Base-by-base conservation (phyloP, 225 moss, liverwort and hornwort genomes). In the Takakia lepidozioides region DNA sequence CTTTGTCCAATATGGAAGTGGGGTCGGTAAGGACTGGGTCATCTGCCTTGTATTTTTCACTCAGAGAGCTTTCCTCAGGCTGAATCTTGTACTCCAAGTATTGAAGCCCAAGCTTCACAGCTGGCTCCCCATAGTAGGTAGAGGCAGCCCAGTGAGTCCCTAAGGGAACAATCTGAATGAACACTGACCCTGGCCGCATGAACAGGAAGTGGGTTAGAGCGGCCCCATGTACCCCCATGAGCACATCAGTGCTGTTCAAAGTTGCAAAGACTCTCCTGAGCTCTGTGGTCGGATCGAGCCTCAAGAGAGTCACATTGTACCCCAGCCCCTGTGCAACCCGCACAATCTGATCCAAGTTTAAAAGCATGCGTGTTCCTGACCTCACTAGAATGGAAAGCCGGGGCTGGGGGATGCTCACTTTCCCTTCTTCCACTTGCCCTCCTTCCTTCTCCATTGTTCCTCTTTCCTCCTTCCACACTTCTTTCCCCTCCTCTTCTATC, bases 121-220 rank as follows among this genome's bases (percentile, higher is more conserved):
- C 87, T 8, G 95, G 91, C 37, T 71, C 78, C 37, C 80, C 90
- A 28, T 69, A 98, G 25, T 98, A 98, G 28, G 79, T 80, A 9
- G 63, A 54, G 8, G 95, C 84, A 3, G 95, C 84, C 95, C 90
- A 91, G 46, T 98, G 82, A 0, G 87, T 85, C 0, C 95, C 95
- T 1, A 98, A 51, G 2, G 95, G 91, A 24, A 98, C 62, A 1
- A 98, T 63, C 63, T 91, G 90, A 52, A 98, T 74, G 57, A 98
- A 83, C 24, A 87, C 85, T 3, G 75, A 59, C 35, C 80, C 82
- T 0, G 87, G 91, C 1, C 80, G 74, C 95, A 98, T 75, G 78
- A 98, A 98, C 43, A 98, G 21, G 50, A 98, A 75, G 55, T 98
- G 95, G 2, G 95, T 87, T 84, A 98, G 57, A 27, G 95, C 95